Percentiles rank a stretch among this genome's conserved stretches.
phyloP scores from a whole-genome alignment of 306 rosid species.

The Quercus suber region DNA sequence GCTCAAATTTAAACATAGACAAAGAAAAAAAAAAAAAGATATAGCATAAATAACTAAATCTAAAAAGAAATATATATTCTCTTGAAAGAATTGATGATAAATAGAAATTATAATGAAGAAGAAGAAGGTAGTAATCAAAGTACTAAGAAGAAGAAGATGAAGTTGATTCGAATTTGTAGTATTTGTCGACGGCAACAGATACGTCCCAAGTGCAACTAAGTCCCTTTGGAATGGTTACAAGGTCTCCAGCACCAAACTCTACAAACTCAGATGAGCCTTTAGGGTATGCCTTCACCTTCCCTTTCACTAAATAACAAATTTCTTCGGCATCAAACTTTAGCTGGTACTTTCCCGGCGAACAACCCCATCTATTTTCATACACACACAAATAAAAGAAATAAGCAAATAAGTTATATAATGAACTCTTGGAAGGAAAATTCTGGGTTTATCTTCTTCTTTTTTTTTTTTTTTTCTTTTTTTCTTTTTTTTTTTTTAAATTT shows the following conservation, averaged over 20 bases:
- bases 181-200: conserved; percentile 87
- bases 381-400: neutral
- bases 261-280: conserved; percentile 78
- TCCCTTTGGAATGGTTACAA: conserved; percentile 85
- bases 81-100: neutral
- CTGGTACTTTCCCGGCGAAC: conserved; percentile 92
- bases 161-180: conserved; percentile 80
- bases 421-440: neutral
- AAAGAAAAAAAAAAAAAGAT: too few species aligned
- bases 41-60: too few species aligned
- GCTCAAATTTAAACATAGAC: neutral
- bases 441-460: neutral
- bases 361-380: conserved; percentile 73
- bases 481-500: too few species aligned
- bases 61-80: neutral
- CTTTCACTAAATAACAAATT: conserved; percentile 81
- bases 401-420: neutral
- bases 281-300: conserved; percentile 82
- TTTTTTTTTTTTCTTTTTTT: too few species aligned
- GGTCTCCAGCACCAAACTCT: conserved; percentile 96
- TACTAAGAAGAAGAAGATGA: conserved; percentile 11
- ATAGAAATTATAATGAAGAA: too few species aligned
- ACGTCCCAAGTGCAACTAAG: conserved; percentile 99
- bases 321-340: conserved; percentile 93
- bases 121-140: neutral